Evolutionary conservation across 352 stramenopile species (phyloP), one percentile per base, ranked within the genome.

Genomic region (Phytophthora ramorum): DNA sequence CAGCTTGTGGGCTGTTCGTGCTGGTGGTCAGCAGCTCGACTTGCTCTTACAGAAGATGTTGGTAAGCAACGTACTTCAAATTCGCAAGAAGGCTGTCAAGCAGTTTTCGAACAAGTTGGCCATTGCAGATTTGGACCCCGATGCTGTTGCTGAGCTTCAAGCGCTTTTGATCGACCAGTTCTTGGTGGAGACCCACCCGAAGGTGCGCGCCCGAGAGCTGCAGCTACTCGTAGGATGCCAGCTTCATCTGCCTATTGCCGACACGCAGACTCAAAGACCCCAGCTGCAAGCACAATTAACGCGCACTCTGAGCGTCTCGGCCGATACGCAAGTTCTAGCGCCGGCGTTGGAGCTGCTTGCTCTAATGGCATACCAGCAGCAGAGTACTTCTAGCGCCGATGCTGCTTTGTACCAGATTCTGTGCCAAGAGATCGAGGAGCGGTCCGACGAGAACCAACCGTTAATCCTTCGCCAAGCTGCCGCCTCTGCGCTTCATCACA

Each of bases 121-220:
- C 12, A 22, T 71, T 8, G 41, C 58, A 2, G 12, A 52, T 16
- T 53, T 74, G 34, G 53, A 5, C n/a, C 16, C 19, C 7, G 54
- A 69, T 19, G 24, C 16, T 50, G 41, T 63, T 54, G 55, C 40
- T 48, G 34, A 72, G 24, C 59, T 94, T 9, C 70, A 84, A 20
- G 14, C 41, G 1, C 64, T 85, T 52, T 53, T 94, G 5, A 66
- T 73, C 34, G 37, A 56, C 10, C 86, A 91, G 61, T 59, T 92
- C 20, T 41, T 83, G 12, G 62, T 81, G 9, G 86, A 94, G 51
- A 79, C 78, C 7, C 84, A 94, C 41, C 86, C 86, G n/a, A 90
- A 86, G 53, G 66, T 91, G 17, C 78, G 77, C 38, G 71, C 71
- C 5, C 80, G 82, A 35, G 72, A 85, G 46, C 66, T 93, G 9